These are phyloP conservation scores for Aurifilum marmelostoma DNA, from an alignment of 2,329 filamentous ascomycete species.

Conservation along the genomic window DNA sequence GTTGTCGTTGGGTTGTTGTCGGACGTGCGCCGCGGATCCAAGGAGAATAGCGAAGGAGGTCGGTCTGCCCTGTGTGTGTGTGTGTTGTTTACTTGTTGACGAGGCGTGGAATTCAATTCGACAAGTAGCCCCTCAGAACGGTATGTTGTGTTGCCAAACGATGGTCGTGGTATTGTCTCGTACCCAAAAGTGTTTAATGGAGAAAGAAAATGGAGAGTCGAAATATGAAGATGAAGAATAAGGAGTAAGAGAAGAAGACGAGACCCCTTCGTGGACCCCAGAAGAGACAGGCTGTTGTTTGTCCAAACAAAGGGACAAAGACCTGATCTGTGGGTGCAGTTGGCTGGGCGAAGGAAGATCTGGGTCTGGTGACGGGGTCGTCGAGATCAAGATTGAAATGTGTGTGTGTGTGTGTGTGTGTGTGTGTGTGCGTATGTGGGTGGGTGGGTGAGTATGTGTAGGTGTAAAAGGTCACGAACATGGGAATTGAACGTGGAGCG, in stretches of 20 bases:
- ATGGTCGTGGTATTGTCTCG: slow-evolving; percentile 19
- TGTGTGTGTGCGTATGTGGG: too few species aligned
- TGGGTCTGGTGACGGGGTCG: neutral
- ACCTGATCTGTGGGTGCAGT: slow-evolving; percentile 8
- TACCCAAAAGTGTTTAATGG: slow-evolving; percentile 18
- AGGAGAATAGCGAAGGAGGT: slow-evolving; percentile 24
- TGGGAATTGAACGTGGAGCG: slow-evolving; percentile 2
- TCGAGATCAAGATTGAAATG: neutral
- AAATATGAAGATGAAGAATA: slow-evolving; percentile 9
- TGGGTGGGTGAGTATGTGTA: too few species aligned
- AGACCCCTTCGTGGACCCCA: neutral
- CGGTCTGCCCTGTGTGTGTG: slow-evolving; percentile 11
- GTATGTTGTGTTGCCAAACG: slow-evolving; percentile 15
- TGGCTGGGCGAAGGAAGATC: slow-evolving; percentile 2
- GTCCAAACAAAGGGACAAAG: slow-evolving; percentile 1
- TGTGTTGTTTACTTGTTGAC: slow-evolving; percentile 10
- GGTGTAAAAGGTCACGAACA: neutral
- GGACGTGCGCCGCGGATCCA: slow-evolving; percentile 15
- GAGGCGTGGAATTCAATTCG: slow-evolving; percentile 29
- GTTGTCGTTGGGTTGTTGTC: neutral
- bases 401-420: neutral
- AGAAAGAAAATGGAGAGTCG: slow-evolving; percentile 6
- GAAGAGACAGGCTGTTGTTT: neutral
- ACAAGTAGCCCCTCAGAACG: slow-evolving; percentile 17
- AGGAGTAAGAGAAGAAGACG: slow-evolving; percentile 5